Base-by-base conservation (phyloP, 2,329 filamentous ascomycete genomes). In the Cercospora beticola region DNA sequence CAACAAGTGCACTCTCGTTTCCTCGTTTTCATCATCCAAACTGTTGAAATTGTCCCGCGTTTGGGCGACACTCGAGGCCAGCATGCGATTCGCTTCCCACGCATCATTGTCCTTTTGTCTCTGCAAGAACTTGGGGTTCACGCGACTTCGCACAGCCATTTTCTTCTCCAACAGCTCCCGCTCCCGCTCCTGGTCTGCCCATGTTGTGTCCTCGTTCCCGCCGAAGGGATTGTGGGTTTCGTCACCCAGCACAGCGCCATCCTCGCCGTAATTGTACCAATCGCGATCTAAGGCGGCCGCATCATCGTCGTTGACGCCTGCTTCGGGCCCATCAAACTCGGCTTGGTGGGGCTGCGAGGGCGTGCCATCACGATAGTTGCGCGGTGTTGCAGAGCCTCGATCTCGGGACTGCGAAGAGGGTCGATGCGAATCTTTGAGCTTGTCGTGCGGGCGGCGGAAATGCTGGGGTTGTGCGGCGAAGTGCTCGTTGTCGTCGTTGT, bases 41-140 rank as follows among this genome's bases (percentile, higher is more conserved):
- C 95, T 93, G 59, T 88, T 86, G 26, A 60, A 62, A 31, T 90
- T 89, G n/a, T 78, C 93, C 88, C 75, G 95, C 76, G 94, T 86
- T 80, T 99, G 96, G 18, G 95, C 95, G 18, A 99, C 94, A 66
- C 94, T 94, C 21, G 94, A 97, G 0, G 94, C 95, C 69, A 99
- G 86, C 95, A 99, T 98, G 68, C 95, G 92, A 79, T 99, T 99
- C 16, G 94, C 95, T 81, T 99, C 96, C 95, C 95, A 99, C 0
- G 94, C 94, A 81, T 99, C 95, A 54, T 95, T 93, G 77, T 99
- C 95, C 78, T 92, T 93, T 79, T 97, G 92, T 75, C 94, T 92
- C 80, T 97, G 93, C 67, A 92, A 86, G 69, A 90, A 89, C 62
- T 92, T 87, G 56, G 91, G 91, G 77, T 88, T 92, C 12, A 78